Conservation (phyloP, 1,284 basidiomycete species). For the Rhodotorula glutinis region DNA sequence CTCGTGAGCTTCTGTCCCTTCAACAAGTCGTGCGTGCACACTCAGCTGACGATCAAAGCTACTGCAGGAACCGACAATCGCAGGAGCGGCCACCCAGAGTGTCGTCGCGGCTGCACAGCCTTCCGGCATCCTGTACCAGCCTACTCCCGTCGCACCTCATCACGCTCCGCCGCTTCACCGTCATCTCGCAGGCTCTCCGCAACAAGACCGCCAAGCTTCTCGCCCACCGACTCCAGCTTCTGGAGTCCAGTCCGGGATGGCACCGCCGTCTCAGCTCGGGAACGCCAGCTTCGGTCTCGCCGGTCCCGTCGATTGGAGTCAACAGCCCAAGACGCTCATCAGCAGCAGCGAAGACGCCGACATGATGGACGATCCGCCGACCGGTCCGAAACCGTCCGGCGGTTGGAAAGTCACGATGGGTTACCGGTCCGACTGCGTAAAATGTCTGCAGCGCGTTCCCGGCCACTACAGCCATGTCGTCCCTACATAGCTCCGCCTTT, state of each 20-base stretch:
- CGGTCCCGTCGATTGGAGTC: neutral
- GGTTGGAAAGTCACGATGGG: conserved; percentile 38
- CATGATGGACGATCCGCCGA: neutral
- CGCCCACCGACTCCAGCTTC: neutral
- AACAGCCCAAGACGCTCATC: neutral
- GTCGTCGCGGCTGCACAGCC: too few species aligned
- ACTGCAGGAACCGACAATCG: too few species aligned
- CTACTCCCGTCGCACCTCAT: conserved; percentile 15
- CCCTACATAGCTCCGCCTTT: neutral
- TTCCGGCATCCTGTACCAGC: neutral
- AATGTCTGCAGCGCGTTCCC: conserved; percentile 17
- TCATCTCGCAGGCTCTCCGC: conserved; percentile 30
- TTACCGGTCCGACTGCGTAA: conserved; percentile 27
- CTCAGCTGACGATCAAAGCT: neutral
- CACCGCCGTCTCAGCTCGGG: conserved; percentile 8
- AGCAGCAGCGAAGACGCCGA: neutral
- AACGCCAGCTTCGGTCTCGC: neutral
- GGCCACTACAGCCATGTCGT: conserved; percentile 33
- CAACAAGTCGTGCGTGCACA: too few species aligned
- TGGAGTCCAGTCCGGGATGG: neutral
- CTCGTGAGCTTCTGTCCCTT: neutral
- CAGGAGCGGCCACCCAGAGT: too few species aligned
- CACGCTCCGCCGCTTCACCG: conserved; percentile 31
- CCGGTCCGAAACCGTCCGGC: neutral
- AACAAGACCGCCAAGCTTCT: neutral